Percentiles rank a stretch among this genome's conserved stretches.
These are phyloP conservation scores for Fusarium sacchari DNA, from an alignment of 2,329 filamentous ascomycete species.

Conservation along the genomic window DNA sequence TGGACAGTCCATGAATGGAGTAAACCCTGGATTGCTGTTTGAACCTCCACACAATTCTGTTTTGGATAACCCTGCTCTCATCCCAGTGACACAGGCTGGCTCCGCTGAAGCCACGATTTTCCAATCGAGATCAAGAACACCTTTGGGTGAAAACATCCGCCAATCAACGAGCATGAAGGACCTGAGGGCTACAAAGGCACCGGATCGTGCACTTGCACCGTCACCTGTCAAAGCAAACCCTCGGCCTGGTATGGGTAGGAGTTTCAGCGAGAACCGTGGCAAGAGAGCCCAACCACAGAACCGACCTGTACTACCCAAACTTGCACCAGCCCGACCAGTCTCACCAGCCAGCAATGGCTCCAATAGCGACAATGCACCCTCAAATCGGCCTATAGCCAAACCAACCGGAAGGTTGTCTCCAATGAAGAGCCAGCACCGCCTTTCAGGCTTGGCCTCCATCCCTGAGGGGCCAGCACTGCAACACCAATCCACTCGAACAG, in stretches of 20 bases:
- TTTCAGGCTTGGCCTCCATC: conserved; percentile 66
- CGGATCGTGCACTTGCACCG: conserved; percentile 55
- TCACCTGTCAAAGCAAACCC: conserved; percentile 63
- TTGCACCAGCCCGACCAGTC: conserved; percentile 58
- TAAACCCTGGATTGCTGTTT: conserved; percentile 69
- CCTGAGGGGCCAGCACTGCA: conserved; percentile 59
- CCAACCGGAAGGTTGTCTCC: conserved; percentile 62
- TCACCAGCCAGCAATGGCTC: conserved; percentile 47
- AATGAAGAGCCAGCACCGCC: conserved; percentile 60
- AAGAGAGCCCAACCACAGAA: conserved; percentile 52
- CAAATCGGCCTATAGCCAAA: conserved; percentile 51
- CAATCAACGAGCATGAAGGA: conserved; percentile 59
- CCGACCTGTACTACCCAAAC: conserved; percentile 55
- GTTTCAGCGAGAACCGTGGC: conserved; percentile 63
- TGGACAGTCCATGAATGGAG: conserved; percentile 57
- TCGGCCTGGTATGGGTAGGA: conserved; percentile 63
- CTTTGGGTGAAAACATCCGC: conserved; percentile 52
- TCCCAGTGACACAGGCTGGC: conserved; percentile 43
- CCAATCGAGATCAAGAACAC: conserved; percentile 40
- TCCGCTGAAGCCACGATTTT: conserved; percentile 44
- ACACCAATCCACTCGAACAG: conserved; percentile 59
- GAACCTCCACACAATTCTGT: conserved; percentile 61
- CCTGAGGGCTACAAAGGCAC: conserved; percentile 52
- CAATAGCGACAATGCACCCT: conserved; percentile 39
- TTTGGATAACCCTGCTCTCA: conserved; percentile 53